Base-by-base conservation (phyloP, 257 asterid genomes). In the Nicotiana knightiana region DNA sequence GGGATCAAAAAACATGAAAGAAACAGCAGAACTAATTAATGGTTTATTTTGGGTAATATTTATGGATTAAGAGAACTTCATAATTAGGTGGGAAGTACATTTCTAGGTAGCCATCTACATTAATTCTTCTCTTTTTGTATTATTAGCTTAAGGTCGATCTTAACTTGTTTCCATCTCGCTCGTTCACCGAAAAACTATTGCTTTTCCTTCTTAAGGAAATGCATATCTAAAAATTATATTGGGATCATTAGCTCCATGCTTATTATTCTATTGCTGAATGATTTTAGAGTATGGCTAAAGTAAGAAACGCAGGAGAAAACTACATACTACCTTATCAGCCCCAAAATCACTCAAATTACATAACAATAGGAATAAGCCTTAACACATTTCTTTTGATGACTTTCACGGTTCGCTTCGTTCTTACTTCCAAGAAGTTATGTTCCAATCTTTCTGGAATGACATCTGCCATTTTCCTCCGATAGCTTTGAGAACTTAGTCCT, bases 81-180 rank as follows among this genome's bases (percentile, higher is more conserved):
- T 73, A 84, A 88, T 90, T 93, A 90, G 98, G 97, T 93, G 86
- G 16, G 85, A 85, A 73, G 93, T 89, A 85, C 35, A 85, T 85
- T 82, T 91, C 86, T 85, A 84, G 85, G 81, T 48, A 73, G 79
- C 26, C 26, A 71, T 43, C 58, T 26, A 43, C 79, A 73, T 73
- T 73, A 83, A 73, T 51, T 86, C 82, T 85, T 87, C 77, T 83
- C 54, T 81, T 84, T 82, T 84, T 80, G 86, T 84, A 68, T 33
- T 83, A 83, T 86, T 88, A 85, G 84, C 89, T 86, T 86, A 85
- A 81, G 83, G 71, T 75, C 86, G 57, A 53, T 65, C 71, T 65
- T 30, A 13, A 26, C 7, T 65, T 5, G n/a, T 30, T 64, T 21
- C 46, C 16, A 51, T 51, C 13, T 51, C 55, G 16, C 55, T 13